Evolutionary conservation across 257 asterid species (phyloP).

Genomic region (Misopates orontium): DNA sequence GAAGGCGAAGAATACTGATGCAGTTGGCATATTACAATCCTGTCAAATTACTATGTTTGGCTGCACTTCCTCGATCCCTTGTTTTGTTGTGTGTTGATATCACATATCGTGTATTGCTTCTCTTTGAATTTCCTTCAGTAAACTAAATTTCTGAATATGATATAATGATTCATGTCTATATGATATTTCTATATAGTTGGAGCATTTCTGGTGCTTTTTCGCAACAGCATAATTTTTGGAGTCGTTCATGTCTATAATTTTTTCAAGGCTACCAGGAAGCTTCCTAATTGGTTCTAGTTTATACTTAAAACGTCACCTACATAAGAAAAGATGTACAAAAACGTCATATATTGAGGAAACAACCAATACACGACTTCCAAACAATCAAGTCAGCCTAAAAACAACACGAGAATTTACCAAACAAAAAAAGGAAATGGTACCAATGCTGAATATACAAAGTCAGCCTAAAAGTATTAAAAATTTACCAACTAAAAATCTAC

Average conservation of each 20-base stretch:
- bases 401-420: no score
- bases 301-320: neutral
- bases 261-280: no score
- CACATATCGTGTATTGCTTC: conserved; percentile 14
- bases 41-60: conserved; percentile 15
- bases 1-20: conserved; percentile 62
- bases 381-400: no score
- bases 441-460: neutral
- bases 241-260: neutral
- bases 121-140: conserved; percentile 3
- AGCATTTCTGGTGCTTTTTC: no score
- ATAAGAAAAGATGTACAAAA: neutral
- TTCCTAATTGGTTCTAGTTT: neutral
- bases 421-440: no score
- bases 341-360: no score
- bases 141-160: neutral
- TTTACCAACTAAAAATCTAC: no score
- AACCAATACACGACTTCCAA: no score
- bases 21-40: conserved; percentile 8
- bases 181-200: neutral
- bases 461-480: no score
- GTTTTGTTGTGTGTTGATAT: conserved; percentile 17
- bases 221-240: no score
- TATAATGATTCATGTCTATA: neutral
- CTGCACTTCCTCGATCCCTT: neutral